These are phyloP conservation scores for Lasiodiplodia hormozganensis DNA, from an alignment of 2,329 filamentous ascomycete species.

Conservation along the genomic window DNA sequence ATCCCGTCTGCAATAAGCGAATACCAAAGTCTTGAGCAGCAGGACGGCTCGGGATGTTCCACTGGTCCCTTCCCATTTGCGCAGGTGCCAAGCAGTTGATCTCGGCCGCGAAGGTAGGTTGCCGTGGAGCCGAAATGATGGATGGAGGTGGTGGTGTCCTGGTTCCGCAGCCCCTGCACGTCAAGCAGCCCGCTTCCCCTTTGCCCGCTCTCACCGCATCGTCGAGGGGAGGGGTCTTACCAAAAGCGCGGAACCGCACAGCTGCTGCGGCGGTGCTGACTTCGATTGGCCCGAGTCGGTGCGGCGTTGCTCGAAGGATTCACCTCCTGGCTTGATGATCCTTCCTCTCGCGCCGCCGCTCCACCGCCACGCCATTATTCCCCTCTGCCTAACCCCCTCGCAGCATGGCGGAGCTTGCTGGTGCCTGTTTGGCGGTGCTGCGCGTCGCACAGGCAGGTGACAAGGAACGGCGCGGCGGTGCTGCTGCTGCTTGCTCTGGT, in stretches of 20 bases:
- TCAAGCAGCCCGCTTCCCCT: slow-evolving; percentile 1
- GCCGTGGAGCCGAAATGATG: slow-evolving; percentile 1
- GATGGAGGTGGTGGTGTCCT: not conserved
- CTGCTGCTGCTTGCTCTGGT: not conserved
- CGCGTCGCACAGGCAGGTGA: not conserved
- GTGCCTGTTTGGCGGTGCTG: not conserved
- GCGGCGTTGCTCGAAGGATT: slow-evolving; percentile 25
- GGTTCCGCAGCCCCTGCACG: slow-evolving; percentile 2
- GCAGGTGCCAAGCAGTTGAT: not conserved
- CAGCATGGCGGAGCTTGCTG: slow-evolving; percentile 9
- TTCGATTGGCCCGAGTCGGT: slow-evolving; percentile 18
- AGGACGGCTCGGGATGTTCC: slow-evolving; percentile 18
- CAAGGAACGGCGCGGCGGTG: not conserved
- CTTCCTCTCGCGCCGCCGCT: slow-evolving; percentile 4
- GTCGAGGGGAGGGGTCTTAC: not conserved
- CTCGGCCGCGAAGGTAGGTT: not conserved
- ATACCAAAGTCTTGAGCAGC: not conserved
- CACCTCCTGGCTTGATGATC: slow-evolving; percentile 26
- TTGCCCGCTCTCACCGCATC: slow-evolving; percentile 18
- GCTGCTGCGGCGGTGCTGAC: slow-evolving; percentile 8
- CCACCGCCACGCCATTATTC: slow-evolving; percentile 1
- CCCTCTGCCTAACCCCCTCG: not conserved
- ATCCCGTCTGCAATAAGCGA: slow-evolving; percentile 2
- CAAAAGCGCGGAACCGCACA: slow-evolving; percentile 14
- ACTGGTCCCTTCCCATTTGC: slow-evolving; percentile 12